phyloP scores from a whole-genome alignment of 2,329 filamentous ascomycete species.

The Dactylellina parvicollis region DNA sequence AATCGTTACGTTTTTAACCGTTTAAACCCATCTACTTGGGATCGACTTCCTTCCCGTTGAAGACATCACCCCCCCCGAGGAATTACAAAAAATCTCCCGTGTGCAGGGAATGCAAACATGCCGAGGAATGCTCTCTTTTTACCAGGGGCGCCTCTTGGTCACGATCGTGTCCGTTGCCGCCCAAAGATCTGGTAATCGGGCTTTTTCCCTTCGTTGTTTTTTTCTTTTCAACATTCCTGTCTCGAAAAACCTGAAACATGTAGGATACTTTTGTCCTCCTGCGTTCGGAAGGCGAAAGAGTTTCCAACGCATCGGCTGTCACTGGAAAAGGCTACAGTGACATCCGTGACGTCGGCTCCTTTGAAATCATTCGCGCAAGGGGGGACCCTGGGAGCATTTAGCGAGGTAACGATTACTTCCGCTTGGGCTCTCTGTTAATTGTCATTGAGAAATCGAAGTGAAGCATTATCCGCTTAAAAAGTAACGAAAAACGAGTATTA shows the following conservation, averaged over 20 bases:
- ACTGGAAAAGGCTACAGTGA: too few species aligned
- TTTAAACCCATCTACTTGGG: slow-evolving; percentile 21
- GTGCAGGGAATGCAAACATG: neutral
- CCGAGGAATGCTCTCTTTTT: slow-evolving; percentile 14
- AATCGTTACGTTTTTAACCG: neutral
- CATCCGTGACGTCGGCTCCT: slow-evolving; percentile 34
- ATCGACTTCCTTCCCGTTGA: slow-evolving; percentile 21
- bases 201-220: neutral
- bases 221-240: slow-evolving; percentile 30
- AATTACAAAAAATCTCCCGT: too few species aligned
- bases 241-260: slow-evolving; percentile 42
- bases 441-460: neutral
- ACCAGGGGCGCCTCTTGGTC: neutral
- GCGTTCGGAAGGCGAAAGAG: slow-evolving; percentile 23
- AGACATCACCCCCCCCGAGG: neutral
- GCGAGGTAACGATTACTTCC: neutral
- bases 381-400: slow-evolving; percentile 6
- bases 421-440: too few species aligned
- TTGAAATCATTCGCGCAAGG: neutral
- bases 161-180: too few species aligned
- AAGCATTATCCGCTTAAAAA: too few species aligned
- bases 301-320: too few species aligned
- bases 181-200: neutral
- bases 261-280: slow-evolving; percentile 22
- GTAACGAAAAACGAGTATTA: neutral